Evolutionary conservation across 805 yeast genomes (phyloP), one percentile per base, ranked within the genome.

Genomic region (Cyberlindnera subsufficiens): DNA sequence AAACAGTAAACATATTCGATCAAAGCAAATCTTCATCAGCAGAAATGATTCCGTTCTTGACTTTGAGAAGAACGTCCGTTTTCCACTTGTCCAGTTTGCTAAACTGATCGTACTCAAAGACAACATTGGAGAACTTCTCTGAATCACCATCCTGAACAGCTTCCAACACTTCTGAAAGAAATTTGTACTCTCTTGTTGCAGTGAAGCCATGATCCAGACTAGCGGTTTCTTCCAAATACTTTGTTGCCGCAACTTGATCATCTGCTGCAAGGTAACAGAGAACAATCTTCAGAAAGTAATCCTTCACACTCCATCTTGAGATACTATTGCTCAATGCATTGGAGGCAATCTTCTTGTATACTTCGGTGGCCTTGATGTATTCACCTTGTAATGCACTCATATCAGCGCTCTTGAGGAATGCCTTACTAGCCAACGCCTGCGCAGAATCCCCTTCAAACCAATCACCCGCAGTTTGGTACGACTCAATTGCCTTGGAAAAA

Each of bases 401-500:
- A 59, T 93, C 97, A 2, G 98, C 98, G 50, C 89, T 84, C 62
- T 88, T 88, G 51, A 91, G 68, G 52, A 76, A 85, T 19, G 95
- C 90, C 67, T 93, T 93, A 65, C 82, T 89, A 20, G 96, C 78
- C 43, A 91, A 63, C 8, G 97, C 95, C 49, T 83, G 84, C 0
- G 98, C 97, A 45, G 88, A 90, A 65, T 93, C 99, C 48, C 91
- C 87, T 42, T 79, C 76, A 60, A 84, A 90, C 90, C 96, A 93
- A 58, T 93, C 98, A 33, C 96, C 96, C 10, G 99, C 96, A 55
- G 83, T 86, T 59, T 89, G 95, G 60, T 84, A 91, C 25, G 89
- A 78, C 42, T 72, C 72, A 41, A 83, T 74, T 6, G 99, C 97
- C 52, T 76, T 76, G 19, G 71, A 67, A 29, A 68, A 63, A 56